Evolutionary conservation across 73 alveolate genomes (phyloP).

Genomic region (Stentor coeruleus): DNA sequence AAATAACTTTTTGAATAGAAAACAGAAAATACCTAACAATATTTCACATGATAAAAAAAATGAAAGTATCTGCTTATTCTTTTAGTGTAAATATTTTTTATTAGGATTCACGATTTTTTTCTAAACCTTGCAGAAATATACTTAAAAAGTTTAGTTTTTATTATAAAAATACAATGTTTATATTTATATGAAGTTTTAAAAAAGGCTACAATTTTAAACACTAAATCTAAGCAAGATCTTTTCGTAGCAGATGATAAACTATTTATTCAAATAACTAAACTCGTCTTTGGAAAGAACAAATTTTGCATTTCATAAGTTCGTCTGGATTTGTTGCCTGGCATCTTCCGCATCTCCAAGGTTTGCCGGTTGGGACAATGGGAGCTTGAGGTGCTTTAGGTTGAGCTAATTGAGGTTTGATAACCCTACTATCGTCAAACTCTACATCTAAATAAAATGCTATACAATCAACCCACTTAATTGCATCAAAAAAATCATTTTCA

Average conservation of each 20-base stretch:
- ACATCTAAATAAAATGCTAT: background rate
- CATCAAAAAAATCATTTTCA: background rate
- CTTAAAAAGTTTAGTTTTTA: background rate
- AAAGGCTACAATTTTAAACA: background rate
- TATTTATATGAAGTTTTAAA: background rate
- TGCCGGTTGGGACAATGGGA: background rate
- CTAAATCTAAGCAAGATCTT: too few relatives aligned
- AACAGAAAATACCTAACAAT: too few relatives aligned
- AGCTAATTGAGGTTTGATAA: too few relatives aligned
- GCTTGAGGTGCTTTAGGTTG: background rate
- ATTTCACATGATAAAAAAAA: too few relatives aligned
- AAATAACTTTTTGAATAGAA: too few relatives aligned
- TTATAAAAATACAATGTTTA: background rate
- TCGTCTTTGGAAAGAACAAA: background rate
- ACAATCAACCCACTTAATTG: background rate
- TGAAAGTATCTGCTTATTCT: too few relatives aligned
- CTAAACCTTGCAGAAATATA: background rate
- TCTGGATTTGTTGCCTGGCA: background rate
- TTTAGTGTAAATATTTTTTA: too few relatives aligned
- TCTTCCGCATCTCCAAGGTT: background rate
- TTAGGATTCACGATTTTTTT: background rate
- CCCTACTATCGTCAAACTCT: background rate
- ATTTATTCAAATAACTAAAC: background rate
- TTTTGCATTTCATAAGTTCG: background rate
- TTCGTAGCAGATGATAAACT: too few relatives aligned